phyloP scores from a whole-genome alignment of 345 rosid genomes.

The Lepidium africanum region DNA sequence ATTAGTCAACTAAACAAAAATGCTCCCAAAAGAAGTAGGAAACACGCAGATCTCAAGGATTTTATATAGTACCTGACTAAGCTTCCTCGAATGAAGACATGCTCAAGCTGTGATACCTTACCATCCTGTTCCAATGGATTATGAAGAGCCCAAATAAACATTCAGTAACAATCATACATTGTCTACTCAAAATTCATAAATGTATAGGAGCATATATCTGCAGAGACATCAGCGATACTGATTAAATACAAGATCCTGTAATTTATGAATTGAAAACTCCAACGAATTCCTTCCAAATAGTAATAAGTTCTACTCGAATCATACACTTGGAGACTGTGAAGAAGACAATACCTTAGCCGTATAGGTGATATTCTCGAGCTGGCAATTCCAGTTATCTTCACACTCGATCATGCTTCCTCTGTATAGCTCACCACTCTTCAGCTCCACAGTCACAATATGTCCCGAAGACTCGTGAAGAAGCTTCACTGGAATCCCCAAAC shows the following conservation, averaged over 20 bases:
- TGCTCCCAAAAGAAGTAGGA: neutral
- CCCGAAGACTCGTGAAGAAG: conserved; percentile 68
- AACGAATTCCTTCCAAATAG: neutral
- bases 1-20: neutral
- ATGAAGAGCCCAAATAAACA: neutral
- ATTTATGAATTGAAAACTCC: neutral
- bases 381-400: conserved; percentile 85
- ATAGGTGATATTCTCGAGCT: conserved; percentile 65
- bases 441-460: conserved; percentile 59
- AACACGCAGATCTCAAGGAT: neutral
- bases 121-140: conserved; percentile 53
- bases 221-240: neutral
- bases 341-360: conserved; percentile 45
- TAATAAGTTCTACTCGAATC: neutral
- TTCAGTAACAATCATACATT: neutral
- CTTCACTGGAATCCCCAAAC: conserved; percentile 75
- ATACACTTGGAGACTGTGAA: neutral
- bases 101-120: conserved; percentile 90
- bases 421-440: conserved; percentile 73
- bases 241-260: neutral
- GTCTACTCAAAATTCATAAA: neutral
- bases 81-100: conserved; percentile 86
- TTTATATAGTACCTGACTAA: conserved; percentile 62
- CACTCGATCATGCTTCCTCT: conserved; percentile 76
- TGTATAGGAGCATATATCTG: neutral